Evolutionary conservation across 257 asterid genomes (phyloP).

Genomic region (Solanum tarijense): DNA sequence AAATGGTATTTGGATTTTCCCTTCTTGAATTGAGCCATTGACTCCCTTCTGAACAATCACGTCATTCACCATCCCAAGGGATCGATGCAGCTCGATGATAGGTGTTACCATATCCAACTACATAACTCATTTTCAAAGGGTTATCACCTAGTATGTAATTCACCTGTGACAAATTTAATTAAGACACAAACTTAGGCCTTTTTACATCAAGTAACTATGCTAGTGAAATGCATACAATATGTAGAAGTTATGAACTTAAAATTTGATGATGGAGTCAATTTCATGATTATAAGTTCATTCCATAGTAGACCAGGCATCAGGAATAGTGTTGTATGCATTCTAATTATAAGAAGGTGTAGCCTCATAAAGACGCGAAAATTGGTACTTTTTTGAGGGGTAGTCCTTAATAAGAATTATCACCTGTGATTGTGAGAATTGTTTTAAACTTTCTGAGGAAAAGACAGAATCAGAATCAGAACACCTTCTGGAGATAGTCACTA

Average conservation of each 20-base stretch:
- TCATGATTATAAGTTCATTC: not conserved
- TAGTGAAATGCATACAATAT: not conserved
- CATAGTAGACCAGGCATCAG: not conserved
- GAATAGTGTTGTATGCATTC: not conserved
- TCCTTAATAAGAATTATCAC: conserved; percentile 1
- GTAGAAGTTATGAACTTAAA: not conserved
- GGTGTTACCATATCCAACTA: conserved; percentile 39
- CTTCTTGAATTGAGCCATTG: conserved; percentile 16
- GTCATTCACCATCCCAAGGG: conserved; percentile 25
- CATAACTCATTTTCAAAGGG: conserved; percentile 45
- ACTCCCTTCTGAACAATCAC: conserved; percentile 31
- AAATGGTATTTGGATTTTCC: conserved; percentile 30
- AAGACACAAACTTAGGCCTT: not conserved
- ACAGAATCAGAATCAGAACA: conserved; percentile 10
- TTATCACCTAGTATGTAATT: conserved; percentile 52
- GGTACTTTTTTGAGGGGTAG: not conserved
- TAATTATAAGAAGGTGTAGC: not conserved
- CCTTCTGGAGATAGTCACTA: conserved; percentile 37
- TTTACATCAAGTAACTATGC: not conserved
- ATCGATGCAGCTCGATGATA: conserved; percentile 60
- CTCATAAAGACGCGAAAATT: not conserved
- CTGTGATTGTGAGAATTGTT: conserved; percentile 40
- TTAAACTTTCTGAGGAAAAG: conserved; percentile 20
- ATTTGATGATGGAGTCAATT: not conserved
- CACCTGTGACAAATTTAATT: conserved; percentile 15